Base-by-base conservation (phyloP, 2,329 filamentous ascomycete species). In the Epicoccum sorghinum region DNA sequence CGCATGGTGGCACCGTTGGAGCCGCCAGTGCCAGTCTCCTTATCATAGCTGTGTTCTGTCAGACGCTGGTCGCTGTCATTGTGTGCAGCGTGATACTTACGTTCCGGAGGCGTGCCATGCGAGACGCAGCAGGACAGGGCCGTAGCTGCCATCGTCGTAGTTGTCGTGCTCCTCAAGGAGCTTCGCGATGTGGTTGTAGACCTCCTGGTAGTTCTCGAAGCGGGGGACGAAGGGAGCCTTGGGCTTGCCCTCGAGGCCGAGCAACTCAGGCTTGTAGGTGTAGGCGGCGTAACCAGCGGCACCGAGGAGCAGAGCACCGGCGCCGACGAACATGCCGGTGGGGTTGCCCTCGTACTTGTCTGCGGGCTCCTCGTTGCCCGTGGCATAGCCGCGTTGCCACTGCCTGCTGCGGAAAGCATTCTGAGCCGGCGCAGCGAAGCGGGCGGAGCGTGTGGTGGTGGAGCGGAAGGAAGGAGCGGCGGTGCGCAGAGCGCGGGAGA, bases 1-100 rank as follows among this genome's bases (percentile, higher is more conserved):
- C 95, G 87, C 95, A 98, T 98, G 63, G 93, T 97, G 53, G 93
- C 93, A 63, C 95, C 93, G 77, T 98, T 96, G 82, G 89, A 93
- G 64, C 93, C 93, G 69, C 93, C 95, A 40, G 93, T 98, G 62
- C 85, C 84, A 24, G 93, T 96, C 72, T 85, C 85, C 80, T 89
- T 89, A 75, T 98, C 93, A 71, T 89, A 98, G 67, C 74, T 77
- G 44, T 2, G 18, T 18, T 18, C 18, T 18, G 18, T 18, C 18
- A 18, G 18, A 18, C 18, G 18, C 18, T 18, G 18, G 18, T 18
- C 18, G 18, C 18, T 18, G 18, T 18, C 18, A 18, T 18, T 18
- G 18, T 18, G 18, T 18, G 18, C 18, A 18, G 10, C 12, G 13
- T 22, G 43, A 9, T 52, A 73, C 72, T 68, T 53, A 76, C 71